phyloP scores from a whole-genome alignment of 164 flowering plant species.

The Umbilicus rupestris region DNA sequence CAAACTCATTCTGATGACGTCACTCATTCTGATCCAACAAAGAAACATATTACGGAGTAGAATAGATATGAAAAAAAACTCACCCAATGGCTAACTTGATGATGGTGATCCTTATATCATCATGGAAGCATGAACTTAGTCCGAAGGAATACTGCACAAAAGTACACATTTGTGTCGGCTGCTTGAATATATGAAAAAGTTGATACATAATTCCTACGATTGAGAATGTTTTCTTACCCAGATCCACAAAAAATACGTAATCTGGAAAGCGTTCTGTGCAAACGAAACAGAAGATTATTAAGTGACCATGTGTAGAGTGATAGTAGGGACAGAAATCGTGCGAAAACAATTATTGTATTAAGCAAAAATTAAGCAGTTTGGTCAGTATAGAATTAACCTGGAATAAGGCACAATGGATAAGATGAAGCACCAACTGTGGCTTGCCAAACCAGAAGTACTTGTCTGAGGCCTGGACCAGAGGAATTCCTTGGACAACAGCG shows the following conservation, averaged over 20 bases:
- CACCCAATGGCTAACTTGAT: conserved; percentile 43
- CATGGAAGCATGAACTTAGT: conserved; percentile 50
- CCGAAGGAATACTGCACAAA: conserved; percentile 47
- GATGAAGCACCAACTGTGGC: conserved; percentile 43
- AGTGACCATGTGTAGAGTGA: background rate
- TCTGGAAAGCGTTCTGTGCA: conserved; percentile 89
- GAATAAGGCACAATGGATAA: conserved; percentile 48
- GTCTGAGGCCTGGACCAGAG: conserved; percentile 44
- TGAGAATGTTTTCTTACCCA: conserved; percentile 45
- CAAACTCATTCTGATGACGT: too few relatives aligned
- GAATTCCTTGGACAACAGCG: conserved; percentile 51
- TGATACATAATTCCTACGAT: background rate
- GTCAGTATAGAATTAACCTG: conserved; percentile 49
- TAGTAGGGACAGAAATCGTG: conserved; percentile 19
- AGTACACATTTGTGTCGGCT: background rate
- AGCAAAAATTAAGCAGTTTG: background rate
- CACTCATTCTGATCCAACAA: too few relatives aligned
- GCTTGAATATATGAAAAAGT: background rate
- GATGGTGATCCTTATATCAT: conserved; percentile 22
- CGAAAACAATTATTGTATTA: conserved; percentile 15
- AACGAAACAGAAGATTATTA: conserved; percentile 9
- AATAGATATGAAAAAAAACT: conserved; percentile 8
- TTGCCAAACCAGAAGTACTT: conserved; percentile 48
- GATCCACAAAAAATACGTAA: conserved; percentile 88
- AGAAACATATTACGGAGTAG: background rate